A percentile compares a stretch with the other conserved stretches of the same genome.
phyloP scores from a whole-genome alignment of 2,329 filamentous ascomycete genomes.

The Verticillium zaregamsianum region DNA sequence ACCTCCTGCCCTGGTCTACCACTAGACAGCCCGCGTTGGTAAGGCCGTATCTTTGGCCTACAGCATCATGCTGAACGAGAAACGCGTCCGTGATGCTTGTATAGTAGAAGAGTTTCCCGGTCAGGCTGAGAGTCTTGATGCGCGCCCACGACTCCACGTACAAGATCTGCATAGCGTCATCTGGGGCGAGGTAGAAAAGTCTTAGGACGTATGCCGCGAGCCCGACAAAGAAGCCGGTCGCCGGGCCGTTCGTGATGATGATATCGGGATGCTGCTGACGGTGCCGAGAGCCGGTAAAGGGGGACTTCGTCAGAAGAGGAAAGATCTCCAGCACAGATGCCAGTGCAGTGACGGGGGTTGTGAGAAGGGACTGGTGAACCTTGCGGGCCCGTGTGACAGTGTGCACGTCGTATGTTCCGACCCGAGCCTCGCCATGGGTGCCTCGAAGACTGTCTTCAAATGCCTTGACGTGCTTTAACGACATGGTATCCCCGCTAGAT shows the following conservation, averaged over 20 bases:
- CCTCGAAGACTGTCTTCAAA: slow-evolving; percentile 30
- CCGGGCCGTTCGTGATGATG: slow-evolving; percentile 84
- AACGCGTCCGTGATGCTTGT: slow-evolving; percentile 68
- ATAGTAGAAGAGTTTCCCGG: slow-evolving; percentile 68
- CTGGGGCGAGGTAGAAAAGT: slow-evolving; percentile 37
- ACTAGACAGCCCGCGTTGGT: slow-evolving; percentile 34
- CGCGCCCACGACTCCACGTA: slow-evolving; percentile 94
- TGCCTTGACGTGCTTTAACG: slow-evolving; percentile 62
- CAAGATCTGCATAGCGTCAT: slow-evolving; percentile 63
- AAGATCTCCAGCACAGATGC: slow-evolving; percentile 62
- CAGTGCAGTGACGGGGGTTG: slow-evolving; percentile 66
- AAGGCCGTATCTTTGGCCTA: slow-evolving; percentile 46
- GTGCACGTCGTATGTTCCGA: slow-evolving; percentile 58
- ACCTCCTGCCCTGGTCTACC: slow-evolving; percentile 1
- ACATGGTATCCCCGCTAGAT: slow-evolving; percentile 72
- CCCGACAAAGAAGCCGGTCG: slow-evolving; percentile 74
- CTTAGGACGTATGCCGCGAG: slow-evolving; percentile 45
- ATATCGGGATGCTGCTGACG: slow-evolving; percentile 58
- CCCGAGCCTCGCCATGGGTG: slow-evolving; percentile 13
- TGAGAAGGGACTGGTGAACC: slow-evolving; percentile 76
- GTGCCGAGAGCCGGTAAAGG: slow-evolving; percentile 14
- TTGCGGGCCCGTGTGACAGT: slow-evolving; percentile 71
- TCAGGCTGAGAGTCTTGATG: slow-evolving; percentile 76
- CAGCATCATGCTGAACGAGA: slow-evolving; percentile 72
- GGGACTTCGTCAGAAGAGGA: slow-evolving; percentile 43